Conservation (phyloP, 495 filamentous ascomycete species). For the Neurospora sublineolata region DNA sequence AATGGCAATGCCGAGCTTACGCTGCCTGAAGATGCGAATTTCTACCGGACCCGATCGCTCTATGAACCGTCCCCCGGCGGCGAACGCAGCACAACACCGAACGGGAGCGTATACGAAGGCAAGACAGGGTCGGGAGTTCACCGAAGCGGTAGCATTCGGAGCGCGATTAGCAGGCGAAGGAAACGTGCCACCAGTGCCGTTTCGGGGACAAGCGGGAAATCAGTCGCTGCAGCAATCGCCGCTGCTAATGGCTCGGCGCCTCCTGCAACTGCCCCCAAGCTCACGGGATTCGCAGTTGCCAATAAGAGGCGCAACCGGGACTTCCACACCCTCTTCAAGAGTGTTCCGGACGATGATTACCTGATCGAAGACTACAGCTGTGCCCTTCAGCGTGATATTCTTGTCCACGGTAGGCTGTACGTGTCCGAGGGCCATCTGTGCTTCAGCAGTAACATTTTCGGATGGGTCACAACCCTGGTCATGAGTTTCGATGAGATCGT, state of each 20-base stretch:
- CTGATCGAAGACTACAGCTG: constrained; percentile 98
- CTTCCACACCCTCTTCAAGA: constrained; percentile 87
- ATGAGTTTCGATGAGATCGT: constrained; percentile 98
- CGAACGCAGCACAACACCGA: constrained; percentile 52
- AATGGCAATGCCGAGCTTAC: constrained; percentile 11
- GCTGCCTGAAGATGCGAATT: constrained; percentile 20
- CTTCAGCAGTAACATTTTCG: constrained; percentile 97
- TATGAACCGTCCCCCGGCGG: constrained; percentile 37
- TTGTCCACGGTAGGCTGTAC: constrained; percentile 87
- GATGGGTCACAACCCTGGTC: constrained; percentile 93
- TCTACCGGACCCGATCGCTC: constrained; percentile 27
- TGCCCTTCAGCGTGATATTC: constrained; percentile 88
- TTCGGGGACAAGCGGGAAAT: constrained; percentile 39
- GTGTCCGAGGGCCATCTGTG: constrained; percentile 96
- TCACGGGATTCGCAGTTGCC: constrained; percentile 93
- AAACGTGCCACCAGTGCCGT: constrained; percentile 82
- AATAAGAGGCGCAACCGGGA: constrained; percentile 92
- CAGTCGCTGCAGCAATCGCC: constrained; percentile 58
- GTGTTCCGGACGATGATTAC: constrained; percentile 95
- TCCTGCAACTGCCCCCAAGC: constrained; percentile 49
- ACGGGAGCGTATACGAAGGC: constrained; percentile 57
- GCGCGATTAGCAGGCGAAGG: constrained; percentile 55
- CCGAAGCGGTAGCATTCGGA: constrained; percentile 73
- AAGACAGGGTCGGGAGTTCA: constrained; percentile 43
- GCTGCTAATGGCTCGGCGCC: constrained; percentile 47